Evolutionary conservation across 2,329 filamentous ascomycete species (phyloP), one percentile per base, ranked within the genome.

Genomic region (Lasiodiplodia hormozganensis): DNA sequence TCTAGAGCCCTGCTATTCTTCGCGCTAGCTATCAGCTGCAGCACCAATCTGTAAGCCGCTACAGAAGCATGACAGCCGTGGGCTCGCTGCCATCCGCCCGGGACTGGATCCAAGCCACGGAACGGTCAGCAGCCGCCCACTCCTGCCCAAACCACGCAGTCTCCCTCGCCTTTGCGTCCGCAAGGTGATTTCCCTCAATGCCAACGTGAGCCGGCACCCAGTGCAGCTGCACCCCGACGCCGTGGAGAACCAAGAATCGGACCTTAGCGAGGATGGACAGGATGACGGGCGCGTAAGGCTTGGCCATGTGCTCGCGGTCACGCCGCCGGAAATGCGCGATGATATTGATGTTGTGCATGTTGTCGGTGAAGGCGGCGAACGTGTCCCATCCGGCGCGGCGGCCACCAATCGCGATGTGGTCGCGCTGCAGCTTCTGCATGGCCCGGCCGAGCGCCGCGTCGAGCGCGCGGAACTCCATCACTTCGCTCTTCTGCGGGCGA

Each of bases 151-250:
- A 16, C 21, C 3, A 4, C 4, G 34, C 54, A 23, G 11, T 14
- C 12, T 10, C 21, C 10, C n/a, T 40, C 34, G 34, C 54, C n/a
- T 58, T 36, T 10, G 21, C n/a, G 38, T 58, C 54, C 54, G 54
- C 54, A 7, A 23, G n/a, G n/a, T 58, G 34, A n/a, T 58, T 58
- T 0, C 54, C 54, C 3, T 34, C 25, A 14, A 58, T 34, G 18
- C 54, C 54, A 8, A 14, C 18, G 34, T 58, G 54, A 10, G 25
- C n/a, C 16, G 54, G 34, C 18, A 38, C 31, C 54, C 54, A 58
- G 21, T 25, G 54, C 54, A 58, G 54, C 54, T 58, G 34, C 54
- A 58, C 54, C 14, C 23, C 4, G n/a, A 40, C n/a, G n/a, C n/a
- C 54, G 21, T 36, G 54, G 18, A 16, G n/a, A 23, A 21, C 16